Evolutionary conservation across 192 early-diverging fungal species (phyloP).

Genomic region (Jimgerdemannia lactiflua): DNA sequence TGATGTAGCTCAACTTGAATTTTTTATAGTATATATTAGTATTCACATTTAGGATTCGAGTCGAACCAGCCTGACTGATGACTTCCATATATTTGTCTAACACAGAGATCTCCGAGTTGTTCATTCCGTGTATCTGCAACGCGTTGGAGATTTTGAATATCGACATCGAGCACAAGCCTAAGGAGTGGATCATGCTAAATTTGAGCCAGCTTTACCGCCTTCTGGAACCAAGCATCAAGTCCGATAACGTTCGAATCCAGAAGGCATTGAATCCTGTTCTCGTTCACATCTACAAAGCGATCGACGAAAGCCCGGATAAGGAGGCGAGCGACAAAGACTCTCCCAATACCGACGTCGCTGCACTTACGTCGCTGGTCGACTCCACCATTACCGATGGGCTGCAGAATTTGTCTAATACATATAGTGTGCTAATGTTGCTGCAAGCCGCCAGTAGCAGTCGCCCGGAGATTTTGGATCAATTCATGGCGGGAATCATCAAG

Average conservation of each 20-base stretch:
- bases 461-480: slow-evolving; percentile 65
- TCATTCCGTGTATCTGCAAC: slow-evolving; percentile 55
- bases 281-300: slow-evolving; percentile 64
- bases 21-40: background rate
- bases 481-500: slow-evolving; percentile 78
- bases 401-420: slow-evolving; percentile 58
- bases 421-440: slow-evolving; percentile 64
- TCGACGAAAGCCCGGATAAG: slow-evolving; percentile 32
- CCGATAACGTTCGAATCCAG: slow-evolving; percentile 73
- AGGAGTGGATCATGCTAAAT: slow-evolving; percentile 65
- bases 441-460: slow-evolving; percentile 60
- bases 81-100: slow-evolving; percentile 10
- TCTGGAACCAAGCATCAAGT: slow-evolving; percentile 67
- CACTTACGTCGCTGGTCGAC: slow-evolving; percentile 61
- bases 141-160: slow-evolving; percentile 66
- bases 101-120: slow-evolving; percentile 55
- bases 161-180: slow-evolving; percentile 57
- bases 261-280: slow-evolving; percentile 71
- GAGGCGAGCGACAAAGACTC: slow-evolving; percentile 40
- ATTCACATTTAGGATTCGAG: background rate
- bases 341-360: slow-evolving; percentile 37
- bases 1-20: background rate
- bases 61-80: background rate
- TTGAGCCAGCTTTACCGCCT: slow-evolving; percentile 57
- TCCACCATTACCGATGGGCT: slow-evolving; percentile 65